Conservation (phyloP, 345 rosid genomes). For the Limnanthes douglasii region DNA sequence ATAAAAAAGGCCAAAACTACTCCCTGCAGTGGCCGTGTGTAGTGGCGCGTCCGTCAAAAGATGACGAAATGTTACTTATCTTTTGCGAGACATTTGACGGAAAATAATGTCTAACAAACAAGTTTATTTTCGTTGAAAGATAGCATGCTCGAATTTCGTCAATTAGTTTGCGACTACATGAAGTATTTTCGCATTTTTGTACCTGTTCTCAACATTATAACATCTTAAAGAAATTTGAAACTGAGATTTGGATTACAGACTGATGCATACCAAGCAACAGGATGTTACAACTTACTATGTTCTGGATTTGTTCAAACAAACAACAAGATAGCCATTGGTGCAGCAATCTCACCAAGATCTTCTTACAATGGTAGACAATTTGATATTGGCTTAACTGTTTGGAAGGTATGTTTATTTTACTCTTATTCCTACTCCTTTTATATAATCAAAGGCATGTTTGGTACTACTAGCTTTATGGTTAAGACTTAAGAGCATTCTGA, state of each 20-base stretch:
- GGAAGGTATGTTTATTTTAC: slow-evolving; percentile 57
- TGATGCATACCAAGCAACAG: slow-evolving; percentile 96
- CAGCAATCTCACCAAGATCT: slow-evolving; percentile 96
- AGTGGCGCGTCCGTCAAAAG: no score
- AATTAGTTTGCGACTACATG: no score
- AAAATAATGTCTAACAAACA: no score
- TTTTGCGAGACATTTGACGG: no score
- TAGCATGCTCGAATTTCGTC: no score
- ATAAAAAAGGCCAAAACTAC: no score
- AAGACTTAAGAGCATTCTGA: not conserved
- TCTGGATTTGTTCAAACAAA: slow-evolving; percentile 95
- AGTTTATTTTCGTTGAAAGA: no score
- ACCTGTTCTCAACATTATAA: not conserved
- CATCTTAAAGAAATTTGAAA: not conserved
- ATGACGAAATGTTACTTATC: no score
- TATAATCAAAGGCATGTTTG: not conserved
- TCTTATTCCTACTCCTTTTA: slow-evolving; percentile 10
- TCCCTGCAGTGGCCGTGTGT: no score
- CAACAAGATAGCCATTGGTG: slow-evolving; percentile 84
- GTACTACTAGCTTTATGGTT: slow-evolving; percentile 8
- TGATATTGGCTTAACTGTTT: slow-evolving; percentile 71
- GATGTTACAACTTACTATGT: slow-evolving; percentile 92
- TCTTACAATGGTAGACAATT: slow-evolving; percentile 75
- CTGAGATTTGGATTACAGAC: slow-evolving; percentile 26
- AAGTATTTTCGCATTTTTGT: not conserved